A percentile compares a stretch with the other conserved stretches of the same genome.
phyloP scores from a whole-genome alignment of 768 basidiomycete species.

The Heimioporus sp. region DNA sequence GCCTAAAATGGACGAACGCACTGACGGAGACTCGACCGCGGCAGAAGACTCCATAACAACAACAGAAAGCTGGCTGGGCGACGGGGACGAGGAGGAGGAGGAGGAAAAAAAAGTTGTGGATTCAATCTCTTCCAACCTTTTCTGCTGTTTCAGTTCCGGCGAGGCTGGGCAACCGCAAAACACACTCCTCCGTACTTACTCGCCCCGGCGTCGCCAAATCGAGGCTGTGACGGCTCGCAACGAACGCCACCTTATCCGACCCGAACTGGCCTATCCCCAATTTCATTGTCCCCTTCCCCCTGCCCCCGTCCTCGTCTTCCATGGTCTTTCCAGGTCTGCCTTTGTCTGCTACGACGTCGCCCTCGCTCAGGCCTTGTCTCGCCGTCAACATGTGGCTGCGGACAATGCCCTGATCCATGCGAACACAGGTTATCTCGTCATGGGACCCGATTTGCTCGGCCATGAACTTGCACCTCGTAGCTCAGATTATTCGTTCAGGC shows the following conservation, averaged over 20 bases:
- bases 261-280: background rate
- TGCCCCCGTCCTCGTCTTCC: too few species aligned
- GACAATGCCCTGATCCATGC: too few species aligned
- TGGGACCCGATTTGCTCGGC: conserved; percentile 21
- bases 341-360: too few species aligned
- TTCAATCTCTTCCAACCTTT: conserved; percentile 8
- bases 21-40: conserved; percentile 29
- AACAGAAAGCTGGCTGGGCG: too few species aligned
- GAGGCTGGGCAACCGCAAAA: conserved; percentile 8
- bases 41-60: background rate
- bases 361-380: too few species aligned
- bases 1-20: conserved; percentile 63
- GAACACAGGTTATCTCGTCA: conserved; percentile 22
- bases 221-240: conserved; percentile 11
- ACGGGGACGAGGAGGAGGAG: too few species aligned
- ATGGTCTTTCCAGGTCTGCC: too few species aligned
- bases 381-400: too few species aligned
- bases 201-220: background rate
- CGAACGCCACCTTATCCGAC: background rate
- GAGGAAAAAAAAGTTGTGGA: background rate
- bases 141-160: conserved; percentile 4
- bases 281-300: too few species aligned
- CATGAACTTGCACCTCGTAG: conserved; percentile 13
- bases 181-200: background rate
- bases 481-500: conserved; percentile 12